Evolutionary conservation across 257 asterid genomes (phyloP).

Genomic region (Primulina huaijiensis): DNA sequence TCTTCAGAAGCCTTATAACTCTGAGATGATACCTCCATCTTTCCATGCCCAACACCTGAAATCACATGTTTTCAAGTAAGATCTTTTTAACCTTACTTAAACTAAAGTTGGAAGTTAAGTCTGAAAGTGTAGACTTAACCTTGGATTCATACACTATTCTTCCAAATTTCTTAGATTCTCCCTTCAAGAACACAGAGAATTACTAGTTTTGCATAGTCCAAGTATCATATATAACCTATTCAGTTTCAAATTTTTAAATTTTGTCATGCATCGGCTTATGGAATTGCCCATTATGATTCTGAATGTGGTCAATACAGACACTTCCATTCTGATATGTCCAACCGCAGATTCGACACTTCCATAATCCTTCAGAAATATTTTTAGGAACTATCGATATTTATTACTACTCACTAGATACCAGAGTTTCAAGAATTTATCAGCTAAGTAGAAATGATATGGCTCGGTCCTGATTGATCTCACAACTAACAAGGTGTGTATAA

Average conservation of each 20-base stretch:
- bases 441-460: not conserved
- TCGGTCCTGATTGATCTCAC: not conserved
- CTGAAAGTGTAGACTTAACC: not conserved
- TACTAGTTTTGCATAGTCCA: slow-evolving; percentile 16
- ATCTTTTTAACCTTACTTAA: slow-evolving; percentile 3
- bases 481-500: not conserved
- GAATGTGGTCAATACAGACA: slow-evolving; percentile 51
- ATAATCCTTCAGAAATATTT: slow-evolving; percentile 60
- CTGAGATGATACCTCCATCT: slow-evolving; percentile 22
- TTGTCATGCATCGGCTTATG: slow-evolving; percentile 62
- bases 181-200: slow-evolving; percentile 13
- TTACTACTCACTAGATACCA: slow-evolving; percentile 25
- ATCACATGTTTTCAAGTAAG: slow-evolving; percentile 8
- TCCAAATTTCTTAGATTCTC: not conserved
- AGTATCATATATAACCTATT: slow-evolving; percentile 22
- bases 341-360: slow-evolving; percentile 92
- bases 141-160: not conserved
- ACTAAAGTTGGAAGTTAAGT: not conserved
- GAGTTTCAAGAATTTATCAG: too few relatives aligned
- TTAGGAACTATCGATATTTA: slow-evolving; percentile 29
- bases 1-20: slow-evolving; percentile 34
- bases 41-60: slow-evolving; percentile 37
- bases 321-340: slow-evolving; percentile 69
- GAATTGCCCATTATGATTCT: slow-evolving; percentile 52
- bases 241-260: slow-evolving; percentile 45